phyloP scores from a whole-genome alignment of 345 rosid genomes.

The Populus deltoides region DNA sequence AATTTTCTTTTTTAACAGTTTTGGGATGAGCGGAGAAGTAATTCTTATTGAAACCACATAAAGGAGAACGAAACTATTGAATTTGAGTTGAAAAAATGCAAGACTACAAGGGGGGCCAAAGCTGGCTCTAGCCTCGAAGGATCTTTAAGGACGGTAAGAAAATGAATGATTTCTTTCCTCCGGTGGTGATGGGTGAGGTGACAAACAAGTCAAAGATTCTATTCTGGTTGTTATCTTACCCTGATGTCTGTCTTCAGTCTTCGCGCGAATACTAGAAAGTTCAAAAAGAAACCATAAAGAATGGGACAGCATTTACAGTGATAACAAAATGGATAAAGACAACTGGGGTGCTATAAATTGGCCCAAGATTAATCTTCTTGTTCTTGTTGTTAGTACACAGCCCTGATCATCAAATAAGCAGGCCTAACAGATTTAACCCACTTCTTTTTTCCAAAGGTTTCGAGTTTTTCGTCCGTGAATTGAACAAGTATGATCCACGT shows the following conservation, averaged over 20 bases:
- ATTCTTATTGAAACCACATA: background rate
- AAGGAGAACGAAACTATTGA: background rate
- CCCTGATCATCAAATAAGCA: background rate
- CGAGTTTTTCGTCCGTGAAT: too few species aligned
- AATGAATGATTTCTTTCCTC: background rate
- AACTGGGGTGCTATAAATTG: background rate
- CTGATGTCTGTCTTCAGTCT: background rate
- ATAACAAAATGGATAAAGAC: too few species aligned
- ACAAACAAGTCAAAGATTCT: background rate
- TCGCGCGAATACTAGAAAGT: too few species aligned
- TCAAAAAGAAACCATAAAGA: too few species aligned
- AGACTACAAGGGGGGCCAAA: background rate
- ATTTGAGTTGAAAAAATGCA: background rate
- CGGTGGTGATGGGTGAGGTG: background rate
- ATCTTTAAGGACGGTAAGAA: background rate
- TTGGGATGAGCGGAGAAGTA: background rate
- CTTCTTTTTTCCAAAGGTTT: too few species aligned
- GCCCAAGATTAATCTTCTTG: background rate
- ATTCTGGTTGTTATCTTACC: too few species aligned
- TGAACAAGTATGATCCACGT: too few species aligned
- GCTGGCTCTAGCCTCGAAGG: background rate
- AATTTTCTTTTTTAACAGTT: background rate
- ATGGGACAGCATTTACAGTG: too few species aligned
- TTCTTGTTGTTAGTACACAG: background rate
- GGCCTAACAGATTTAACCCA: background rate